phyloP scores from a whole-genome alignment of 83 land plant genomes.

The Thuja plicata region DNA sequence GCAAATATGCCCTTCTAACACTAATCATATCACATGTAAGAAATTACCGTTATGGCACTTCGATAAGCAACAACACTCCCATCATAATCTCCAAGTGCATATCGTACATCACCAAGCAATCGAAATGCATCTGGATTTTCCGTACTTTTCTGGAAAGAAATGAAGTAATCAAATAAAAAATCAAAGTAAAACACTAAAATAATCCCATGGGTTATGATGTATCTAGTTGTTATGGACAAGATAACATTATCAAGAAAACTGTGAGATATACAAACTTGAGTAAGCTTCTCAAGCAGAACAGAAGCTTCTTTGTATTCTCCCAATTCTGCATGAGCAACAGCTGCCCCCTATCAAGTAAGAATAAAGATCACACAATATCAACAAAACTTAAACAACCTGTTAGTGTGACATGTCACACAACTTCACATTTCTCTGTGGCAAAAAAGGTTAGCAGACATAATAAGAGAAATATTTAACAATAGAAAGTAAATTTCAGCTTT shows the following conservation, averaged over 20 bases:
- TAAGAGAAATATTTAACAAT: not conserved
- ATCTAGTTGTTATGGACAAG: not conserved
- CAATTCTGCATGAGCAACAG: slow-evolving; percentile 61
- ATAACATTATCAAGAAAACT: not conserved
- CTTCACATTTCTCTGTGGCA: not conserved
- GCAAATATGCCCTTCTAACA: not conserved
- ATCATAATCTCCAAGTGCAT: slow-evolving; percentile 61
- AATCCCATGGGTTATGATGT: not conserved
- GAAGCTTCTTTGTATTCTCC: slow-evolving; percentile 58
- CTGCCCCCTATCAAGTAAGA: slow-evolving; percentile 56
- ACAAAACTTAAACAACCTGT: not conserved
- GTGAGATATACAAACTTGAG: slow-evolving; percentile 32
- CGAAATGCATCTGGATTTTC: slow-evolving; percentile 52
- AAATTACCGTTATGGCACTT: slow-evolving; percentile 37
- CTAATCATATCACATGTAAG: not conserved
- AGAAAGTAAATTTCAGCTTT: not conserved
- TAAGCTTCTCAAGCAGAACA: slow-evolving; percentile 54
- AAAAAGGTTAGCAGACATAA: not conserved
- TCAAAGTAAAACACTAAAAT: not conserved
- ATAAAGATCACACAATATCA: not conserved
- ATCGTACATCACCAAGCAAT: slow-evolving; percentile 70
- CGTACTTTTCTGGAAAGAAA: slow-evolving; percentile 36
- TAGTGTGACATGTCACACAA: not conserved
- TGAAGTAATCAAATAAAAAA: not conserved
- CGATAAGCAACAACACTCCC: slow-evolving; percentile 60